A percentile compares a stretch with the other conserved stretches of the same genome.
Conservation (phyloP, 116 monocot species). For the Papilionanthe hybrid region DNA sequence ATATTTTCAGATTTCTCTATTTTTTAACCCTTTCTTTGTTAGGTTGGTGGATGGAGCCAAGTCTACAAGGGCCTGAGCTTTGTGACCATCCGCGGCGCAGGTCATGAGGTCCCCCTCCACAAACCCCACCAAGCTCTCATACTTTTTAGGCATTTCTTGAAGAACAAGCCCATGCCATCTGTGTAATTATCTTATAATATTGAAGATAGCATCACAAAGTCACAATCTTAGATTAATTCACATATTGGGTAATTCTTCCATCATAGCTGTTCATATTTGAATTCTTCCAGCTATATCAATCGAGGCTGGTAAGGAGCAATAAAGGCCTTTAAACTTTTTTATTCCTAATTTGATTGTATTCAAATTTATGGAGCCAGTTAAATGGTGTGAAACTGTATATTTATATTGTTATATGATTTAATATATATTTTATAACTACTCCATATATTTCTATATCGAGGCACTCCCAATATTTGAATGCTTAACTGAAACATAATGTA, state of each 20-base stretch:
- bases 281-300: conserved; percentile 60
- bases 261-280: conserved; percentile 14
- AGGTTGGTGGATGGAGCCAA: conserved; percentile 98
- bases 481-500: too few species aligned
- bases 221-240: background rate
- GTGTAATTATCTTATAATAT: background rate
- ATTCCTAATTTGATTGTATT: background rate
- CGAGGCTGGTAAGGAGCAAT: conserved; percentile 24
- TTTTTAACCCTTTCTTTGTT: background rate
- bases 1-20: background rate
- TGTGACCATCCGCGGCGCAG: conserved; percentile 74
- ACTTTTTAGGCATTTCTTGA: conserved; percentile 77
- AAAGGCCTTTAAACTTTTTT: conserved; percentile 22
- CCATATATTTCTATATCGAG: too few species aligned
- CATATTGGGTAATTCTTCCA: background rate
- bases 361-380: background rate
- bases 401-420: background rate
- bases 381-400: background rate
- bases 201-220: too few species aligned
- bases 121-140: conserved; percentile 73
- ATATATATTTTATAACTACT: too few species aligned
- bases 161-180: conserved; percentile 65
- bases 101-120: conserved; percentile 92
- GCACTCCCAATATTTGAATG: too few species aligned
- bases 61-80: conserved; percentile 76